Percentiles rank a stretch among this genome's conserved stretches.
Conservation (phyloP, 2,329 filamentous ascomycete species). For the Zymoseptoria passerinii region DNA sequence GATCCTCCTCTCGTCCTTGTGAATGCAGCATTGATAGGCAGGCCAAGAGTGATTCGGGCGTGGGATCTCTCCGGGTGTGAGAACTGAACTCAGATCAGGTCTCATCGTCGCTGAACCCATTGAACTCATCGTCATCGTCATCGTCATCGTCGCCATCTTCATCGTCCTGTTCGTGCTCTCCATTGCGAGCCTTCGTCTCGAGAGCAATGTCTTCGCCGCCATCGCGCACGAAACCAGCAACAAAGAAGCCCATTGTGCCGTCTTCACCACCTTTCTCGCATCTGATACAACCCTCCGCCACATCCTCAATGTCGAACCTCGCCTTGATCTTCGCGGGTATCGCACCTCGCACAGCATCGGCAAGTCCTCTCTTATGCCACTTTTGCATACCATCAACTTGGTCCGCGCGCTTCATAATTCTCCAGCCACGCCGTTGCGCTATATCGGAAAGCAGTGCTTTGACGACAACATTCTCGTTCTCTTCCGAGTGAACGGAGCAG, state of each 20-base stretch:
- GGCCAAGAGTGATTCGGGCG: not conserved
- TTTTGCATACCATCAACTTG: conserved; percentile 68
- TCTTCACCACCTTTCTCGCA: conserved; percentile 72
- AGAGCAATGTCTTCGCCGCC: conserved; percentile 1
- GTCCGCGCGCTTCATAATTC: conserved; percentile 59
- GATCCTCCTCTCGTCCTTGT: not conserved
- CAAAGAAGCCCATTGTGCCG: conserved; percentile 92
- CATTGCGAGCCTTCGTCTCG: not conserved
- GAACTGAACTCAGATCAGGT: not conserved
- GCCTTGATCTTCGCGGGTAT: conserved; percentile 1
- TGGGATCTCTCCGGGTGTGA: not conserved
- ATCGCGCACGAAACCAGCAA: conserved; percentile 72
- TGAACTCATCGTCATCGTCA: conserved; percentile 36
- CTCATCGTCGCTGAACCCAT: conserved; percentile 35
- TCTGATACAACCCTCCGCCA: conserved; percentile 70
- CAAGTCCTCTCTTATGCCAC: conserved; percentile 57
- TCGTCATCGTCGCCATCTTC: conserved; percentile 18
- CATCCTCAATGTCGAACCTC: conserved; percentile 11
- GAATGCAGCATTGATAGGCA: not conserved
- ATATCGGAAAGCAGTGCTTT: conserved; percentile 60
- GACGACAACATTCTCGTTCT: conserved; percentile 81
- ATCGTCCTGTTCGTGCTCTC: conserved; percentile 3
- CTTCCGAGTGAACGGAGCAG: conserved; percentile 76
- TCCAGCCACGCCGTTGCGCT: conserved; percentile 64
- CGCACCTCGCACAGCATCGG: conserved; percentile 31